Evolutionary conservation across 2,329 filamentous ascomycete genomes (phyloP).

Genomic region (Gnomoniopsis smithogilvyi): DNA sequence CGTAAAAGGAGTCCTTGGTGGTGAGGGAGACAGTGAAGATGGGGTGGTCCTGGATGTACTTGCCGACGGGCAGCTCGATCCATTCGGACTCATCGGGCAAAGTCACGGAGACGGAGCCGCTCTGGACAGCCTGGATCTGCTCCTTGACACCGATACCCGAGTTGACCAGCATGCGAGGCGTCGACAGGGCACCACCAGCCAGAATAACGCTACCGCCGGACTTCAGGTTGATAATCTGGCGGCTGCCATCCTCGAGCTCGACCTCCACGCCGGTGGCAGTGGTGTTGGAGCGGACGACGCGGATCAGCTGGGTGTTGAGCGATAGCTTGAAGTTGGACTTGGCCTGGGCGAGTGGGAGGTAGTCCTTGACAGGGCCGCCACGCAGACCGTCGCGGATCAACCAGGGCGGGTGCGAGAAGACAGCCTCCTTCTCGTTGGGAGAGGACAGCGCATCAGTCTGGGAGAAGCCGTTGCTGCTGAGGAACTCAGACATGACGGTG

Average conservation of each 20-base stretch:
- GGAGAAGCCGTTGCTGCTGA: slow-evolving; percentile 18
- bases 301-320: slow-evolving; percentile 24
- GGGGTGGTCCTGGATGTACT: slow-evolving; percentile 22
- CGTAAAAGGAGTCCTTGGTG: slow-evolving; percentile 21
- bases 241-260: slow-evolving; percentile 20
- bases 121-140: slow-evolving; percentile 20
- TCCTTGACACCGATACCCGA: slow-evolving; percentile 18
- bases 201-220: slow-evolving; percentile 23
- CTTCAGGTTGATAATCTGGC: slow-evolving; percentile 24
- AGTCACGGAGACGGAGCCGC: slow-evolving; percentile 16
- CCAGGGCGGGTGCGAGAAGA: slow-evolving; percentile 21
- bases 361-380: slow-evolving; percentile 22
- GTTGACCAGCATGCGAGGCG: slow-evolving; percentile 21
- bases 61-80: slow-evolving; percentile 25
- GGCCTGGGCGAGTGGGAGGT: slow-evolving; percentile 23
- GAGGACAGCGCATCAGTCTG: slow-evolving; percentile 18
- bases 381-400: slow-evolving; percentile 20
- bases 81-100: slow-evolving; percentile 23
- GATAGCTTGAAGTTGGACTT: slow-evolving; percentile 24
- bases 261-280: slow-evolving; percentile 23
- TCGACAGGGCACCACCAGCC: slow-evolving; percentile 23
- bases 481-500: slow-evolving; percentile 18
- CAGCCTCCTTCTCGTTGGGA: slow-evolving; percentile 19
- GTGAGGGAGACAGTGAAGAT: slow-evolving; percentile 26
- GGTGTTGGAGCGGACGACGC: slow-evolving; percentile 20